Percentiles rank a stretch among this genome's conserved stretches.
Evolutionary conservation across 169 alveolate species (phyloP).

Genomic region (Cyclospora cayetanensis): DNA sequence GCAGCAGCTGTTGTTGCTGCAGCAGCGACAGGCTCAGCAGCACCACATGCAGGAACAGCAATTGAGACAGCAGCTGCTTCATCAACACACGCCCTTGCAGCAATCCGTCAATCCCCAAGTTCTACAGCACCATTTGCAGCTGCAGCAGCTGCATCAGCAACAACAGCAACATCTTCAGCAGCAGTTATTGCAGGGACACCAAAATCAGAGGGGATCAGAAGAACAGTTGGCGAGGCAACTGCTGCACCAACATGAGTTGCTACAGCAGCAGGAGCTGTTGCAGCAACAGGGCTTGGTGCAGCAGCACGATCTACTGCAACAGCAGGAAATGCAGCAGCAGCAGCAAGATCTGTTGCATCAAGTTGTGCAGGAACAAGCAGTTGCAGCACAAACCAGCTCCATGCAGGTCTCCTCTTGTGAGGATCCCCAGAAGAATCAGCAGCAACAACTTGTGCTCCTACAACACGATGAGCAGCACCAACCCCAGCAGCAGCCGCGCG

Average conservation of each 20-base stretch:
- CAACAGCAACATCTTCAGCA: slow-evolving; percentile 51
- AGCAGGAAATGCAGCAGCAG: too few species aligned
- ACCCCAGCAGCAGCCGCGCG: not conserved
- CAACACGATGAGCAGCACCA: not conserved
- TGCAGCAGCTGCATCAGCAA: slow-evolving; percentile 59
- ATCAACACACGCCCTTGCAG: slow-evolving; percentile 19
- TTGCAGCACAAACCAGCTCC: not conserved
- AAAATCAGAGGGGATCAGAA: slow-evolving; percentile 27
- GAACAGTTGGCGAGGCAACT: slow-evolving; percentile 55
- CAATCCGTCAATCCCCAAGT: slow-evolving; percentile 22
- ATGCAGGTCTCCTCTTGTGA: not conserved
- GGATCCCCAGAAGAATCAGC: not conserved
- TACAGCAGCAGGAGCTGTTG: slow-evolving; percentile 57
- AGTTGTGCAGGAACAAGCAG: slow-evolving; percentile 31
- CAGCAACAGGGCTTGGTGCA: slow-evolving; percentile 37
- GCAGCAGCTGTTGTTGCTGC: slow-evolving; percentile 55
- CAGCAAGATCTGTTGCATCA: slow-evolving; percentile 48
- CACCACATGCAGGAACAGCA: slow-evolving; percentile 46
- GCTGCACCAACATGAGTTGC: slow-evolving; percentile 51
- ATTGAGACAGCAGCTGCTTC: slow-evolving; percentile 37
- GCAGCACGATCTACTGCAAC: slow-evolving; percentile 30
- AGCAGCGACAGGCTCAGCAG: slow-evolving; percentile 60
- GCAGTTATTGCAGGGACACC: slow-evolving; percentile 42
- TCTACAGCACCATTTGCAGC: slow-evolving; percentile 52
- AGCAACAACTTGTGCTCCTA: slow-evolving; percentile 27